Evolutionary conservation across 805 yeast species (phyloP).

Genomic region (Wickerhamiella lipophila): DNA sequence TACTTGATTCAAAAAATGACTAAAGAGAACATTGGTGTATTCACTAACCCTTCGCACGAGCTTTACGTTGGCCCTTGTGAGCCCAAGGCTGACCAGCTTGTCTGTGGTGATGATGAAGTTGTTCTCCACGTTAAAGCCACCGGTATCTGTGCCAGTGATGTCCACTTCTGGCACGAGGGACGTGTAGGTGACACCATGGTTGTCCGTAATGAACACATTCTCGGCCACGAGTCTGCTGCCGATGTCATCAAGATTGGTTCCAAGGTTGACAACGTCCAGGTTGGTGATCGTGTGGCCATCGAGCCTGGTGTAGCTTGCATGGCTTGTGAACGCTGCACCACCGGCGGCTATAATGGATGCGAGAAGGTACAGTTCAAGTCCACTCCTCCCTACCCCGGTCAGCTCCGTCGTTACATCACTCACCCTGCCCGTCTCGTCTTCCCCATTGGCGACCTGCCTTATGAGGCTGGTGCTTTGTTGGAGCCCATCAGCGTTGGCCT

Average conservation of each 20-base stretch:
- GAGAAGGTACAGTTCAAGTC: constrained; percentile 29
- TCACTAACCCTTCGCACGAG: constrained; percentile 27
- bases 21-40: constrained; percentile 24
- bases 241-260: constrained; percentile 38
- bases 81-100: constrained; percentile 22
- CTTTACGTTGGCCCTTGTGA: constrained; percentile 23
- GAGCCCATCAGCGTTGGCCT: constrained; percentile 45
- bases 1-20: background rate
- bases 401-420: constrained; percentile 27
- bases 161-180: constrained; percentile 57
- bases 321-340: constrained; percentile 27
- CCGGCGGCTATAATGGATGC: constrained; percentile 31
- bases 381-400: constrained; percentile 30
- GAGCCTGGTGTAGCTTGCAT: constrained; percentile 45
- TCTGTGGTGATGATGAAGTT: constrained; percentile 34
- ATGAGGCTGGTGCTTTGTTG: constrained; percentile 42
- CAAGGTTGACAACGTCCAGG: constrained; percentile 35
- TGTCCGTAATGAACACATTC: constrained; percentile 47
- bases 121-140: constrained; percentile 48
- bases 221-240: constrained; percentile 46
- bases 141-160: constrained; percentile 66
- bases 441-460: constrained; percentile 33
- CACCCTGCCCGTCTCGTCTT: constrained; percentile 31
- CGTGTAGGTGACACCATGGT: constrained; percentile 42
- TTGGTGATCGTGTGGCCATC: constrained; percentile 35